phyloP scores from a whole-genome alignment of 345 rosid genomes.

The Salix suchowensis region DNA sequence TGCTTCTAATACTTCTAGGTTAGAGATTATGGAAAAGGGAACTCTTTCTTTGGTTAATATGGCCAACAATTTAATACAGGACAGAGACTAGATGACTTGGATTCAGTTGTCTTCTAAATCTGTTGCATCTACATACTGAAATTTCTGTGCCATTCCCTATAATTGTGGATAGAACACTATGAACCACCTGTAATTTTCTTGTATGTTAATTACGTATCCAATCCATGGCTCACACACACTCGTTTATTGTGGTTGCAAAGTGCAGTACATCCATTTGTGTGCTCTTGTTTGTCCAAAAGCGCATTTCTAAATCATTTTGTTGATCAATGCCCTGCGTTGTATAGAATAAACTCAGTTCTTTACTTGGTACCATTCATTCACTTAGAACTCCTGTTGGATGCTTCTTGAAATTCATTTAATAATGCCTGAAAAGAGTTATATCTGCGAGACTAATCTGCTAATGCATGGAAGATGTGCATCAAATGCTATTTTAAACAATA shows the following conservation, averaged over 20 bases:
- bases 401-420: background rate
- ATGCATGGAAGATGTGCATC: background rate
- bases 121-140: background rate
- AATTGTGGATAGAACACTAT: background rate
- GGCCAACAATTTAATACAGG: constrained; percentile 74
- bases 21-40: constrained; percentile 95
- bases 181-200: background rate
- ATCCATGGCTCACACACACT: background rate
- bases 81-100: constrained; percentile 48
- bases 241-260: background rate
- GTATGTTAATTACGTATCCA: background rate
- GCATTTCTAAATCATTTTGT: background rate
- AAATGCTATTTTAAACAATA: background rate
- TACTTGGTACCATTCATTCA: background rate
- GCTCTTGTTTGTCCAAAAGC: background rate
- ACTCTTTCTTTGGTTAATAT: constrained; percentile 80
- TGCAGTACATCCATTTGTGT: background rate
- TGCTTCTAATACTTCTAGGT: constrained; percentile 84
- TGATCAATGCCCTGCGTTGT: background rate
- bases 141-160: background rate
- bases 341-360: background rate
- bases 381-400: background rate
- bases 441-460: background rate
- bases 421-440: background rate
- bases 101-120: constrained; percentile 12